Evolutionary conservation across 78 protist genomes (phyloP).

Genomic region (Guillardia theta): DNA sequence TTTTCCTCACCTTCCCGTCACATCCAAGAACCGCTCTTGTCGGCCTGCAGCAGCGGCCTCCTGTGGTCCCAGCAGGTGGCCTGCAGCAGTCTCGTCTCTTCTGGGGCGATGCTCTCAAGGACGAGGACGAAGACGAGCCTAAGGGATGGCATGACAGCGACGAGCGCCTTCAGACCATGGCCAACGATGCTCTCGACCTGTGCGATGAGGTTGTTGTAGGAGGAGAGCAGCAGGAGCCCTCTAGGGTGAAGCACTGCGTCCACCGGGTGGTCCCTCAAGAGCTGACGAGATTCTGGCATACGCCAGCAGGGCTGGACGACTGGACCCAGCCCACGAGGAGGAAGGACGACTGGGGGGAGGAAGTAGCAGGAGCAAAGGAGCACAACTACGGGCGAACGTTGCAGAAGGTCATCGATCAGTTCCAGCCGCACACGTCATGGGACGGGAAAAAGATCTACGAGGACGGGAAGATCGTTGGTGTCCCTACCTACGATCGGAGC

Average conservation of each 20-base stretch:
- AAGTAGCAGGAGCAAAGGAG: not conserved
- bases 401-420: not conserved
- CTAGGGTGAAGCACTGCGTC: not conserved
- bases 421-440: not conserved
- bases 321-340: not conserved
- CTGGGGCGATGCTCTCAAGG: not conserved
- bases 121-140: not conserved
- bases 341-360: not conserved
- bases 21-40: too few relatives aligned
- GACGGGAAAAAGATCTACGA: not conserved
- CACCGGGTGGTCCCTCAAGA: not conserved
- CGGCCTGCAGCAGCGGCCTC: too few relatives aligned
- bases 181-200: not conserved
- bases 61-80: not conserved
- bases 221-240: not conserved
- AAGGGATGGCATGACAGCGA: not conserved
- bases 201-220: not conserved
- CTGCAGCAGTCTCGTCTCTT: not conserved
- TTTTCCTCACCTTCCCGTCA: too few relatives aligned
- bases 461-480: not conserved
- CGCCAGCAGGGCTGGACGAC: not conserved
- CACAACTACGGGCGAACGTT: not conserved
- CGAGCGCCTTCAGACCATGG: not conserved
- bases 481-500: not conserved
- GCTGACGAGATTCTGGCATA: not conserved